Evolutionary conservation across 2,329 filamentous ascomycete species (phyloP).

Genomic region (Amphichorda felina): DNA sequence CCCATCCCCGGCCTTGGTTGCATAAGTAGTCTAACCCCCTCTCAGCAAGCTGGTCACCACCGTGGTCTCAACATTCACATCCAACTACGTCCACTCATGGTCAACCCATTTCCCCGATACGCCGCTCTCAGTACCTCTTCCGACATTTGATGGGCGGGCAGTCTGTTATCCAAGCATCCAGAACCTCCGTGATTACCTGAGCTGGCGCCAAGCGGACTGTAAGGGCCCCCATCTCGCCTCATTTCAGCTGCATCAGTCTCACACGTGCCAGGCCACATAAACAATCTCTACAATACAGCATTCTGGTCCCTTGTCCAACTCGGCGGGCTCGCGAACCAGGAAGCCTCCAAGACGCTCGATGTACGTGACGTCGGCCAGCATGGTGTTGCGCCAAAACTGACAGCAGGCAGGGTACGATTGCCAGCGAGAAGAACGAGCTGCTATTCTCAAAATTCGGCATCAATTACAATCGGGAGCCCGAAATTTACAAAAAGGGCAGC

Average conservation of each 20-base stretch:
- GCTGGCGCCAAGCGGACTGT: conserved; percentile 97
- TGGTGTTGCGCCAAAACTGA: background rate
- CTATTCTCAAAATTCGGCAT: conserved; percentile 79
- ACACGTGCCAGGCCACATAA: conserved; percentile 64
- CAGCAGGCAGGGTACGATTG: conserved; percentile 56
- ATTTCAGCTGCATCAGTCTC: background rate
- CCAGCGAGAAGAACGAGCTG: conserved; percentile 91
- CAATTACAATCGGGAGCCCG: conserved; percentile 95
- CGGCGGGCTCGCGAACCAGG: conserved; percentile 62
- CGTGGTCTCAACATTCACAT: conserved; percentile 84
- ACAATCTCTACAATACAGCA: conserved; percentile 95
- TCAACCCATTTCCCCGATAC: conserved; percentile 59
- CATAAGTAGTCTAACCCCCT: background rate
- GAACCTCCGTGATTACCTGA: conserved; percentile 88
- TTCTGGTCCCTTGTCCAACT: conserved; percentile 83
- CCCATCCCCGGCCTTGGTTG: background rate
- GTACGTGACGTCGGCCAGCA: conserved; percentile 27
- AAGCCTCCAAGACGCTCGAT: conserved; percentile 71
- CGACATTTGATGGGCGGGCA: conserved; percentile 85
- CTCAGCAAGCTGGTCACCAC: conserved; percentile 80
- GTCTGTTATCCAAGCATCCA: conserved; percentile 76
- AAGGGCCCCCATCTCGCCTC: conserved; percentile 20
- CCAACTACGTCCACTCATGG: conserved; percentile 82
- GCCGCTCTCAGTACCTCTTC: conserved; percentile 60
- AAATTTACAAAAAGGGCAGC: conserved; percentile 89